These are phyloP conservation scores for Botrytis fragariae DNA, from an alignment of 2,329 filamentous ascomycete species.

Conservation along the genomic window DNA sequence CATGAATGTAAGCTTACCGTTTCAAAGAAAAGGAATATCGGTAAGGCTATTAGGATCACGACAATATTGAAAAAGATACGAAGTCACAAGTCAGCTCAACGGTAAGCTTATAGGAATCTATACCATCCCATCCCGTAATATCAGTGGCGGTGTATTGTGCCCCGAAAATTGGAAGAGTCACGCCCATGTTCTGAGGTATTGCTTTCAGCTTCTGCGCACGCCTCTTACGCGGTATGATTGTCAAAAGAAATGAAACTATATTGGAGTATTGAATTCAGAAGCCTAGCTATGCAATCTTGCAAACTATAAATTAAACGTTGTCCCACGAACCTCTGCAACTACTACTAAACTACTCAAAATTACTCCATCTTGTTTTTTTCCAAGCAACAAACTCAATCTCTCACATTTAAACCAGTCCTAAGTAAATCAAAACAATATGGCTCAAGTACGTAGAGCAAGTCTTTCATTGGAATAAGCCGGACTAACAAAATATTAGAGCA, in stretches of 20 bases:
- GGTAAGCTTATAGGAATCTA: not conserved
- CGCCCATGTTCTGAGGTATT: not conserved
- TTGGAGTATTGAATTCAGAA: not conserved
- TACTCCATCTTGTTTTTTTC: accelerated
- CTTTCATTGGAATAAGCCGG: too few species aligned
- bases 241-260: not conserved
- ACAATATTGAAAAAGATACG: not conserved
- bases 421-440: not conserved
- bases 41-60: not conserved
- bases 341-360: not conserved
- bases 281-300: too few species aligned
- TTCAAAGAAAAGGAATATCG: not conserved
- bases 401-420: not conserved
- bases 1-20: constrained; percentile 4
- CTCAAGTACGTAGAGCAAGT: not conserved
- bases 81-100: not conserved
- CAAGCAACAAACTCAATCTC: not conserved
- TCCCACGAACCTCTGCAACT: not conserved
- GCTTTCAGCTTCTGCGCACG: not conserved
- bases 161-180: not conserved
- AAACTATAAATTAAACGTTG: not conserved
- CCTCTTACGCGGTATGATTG: not conserved
- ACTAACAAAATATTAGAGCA: not conserved
- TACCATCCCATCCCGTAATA: not conserved
- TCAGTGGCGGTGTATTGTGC: not conserved